phyloP scores from a whole-genome alignment of 1,139 yeast species.

The Suhomyces terraborum region DNA sequence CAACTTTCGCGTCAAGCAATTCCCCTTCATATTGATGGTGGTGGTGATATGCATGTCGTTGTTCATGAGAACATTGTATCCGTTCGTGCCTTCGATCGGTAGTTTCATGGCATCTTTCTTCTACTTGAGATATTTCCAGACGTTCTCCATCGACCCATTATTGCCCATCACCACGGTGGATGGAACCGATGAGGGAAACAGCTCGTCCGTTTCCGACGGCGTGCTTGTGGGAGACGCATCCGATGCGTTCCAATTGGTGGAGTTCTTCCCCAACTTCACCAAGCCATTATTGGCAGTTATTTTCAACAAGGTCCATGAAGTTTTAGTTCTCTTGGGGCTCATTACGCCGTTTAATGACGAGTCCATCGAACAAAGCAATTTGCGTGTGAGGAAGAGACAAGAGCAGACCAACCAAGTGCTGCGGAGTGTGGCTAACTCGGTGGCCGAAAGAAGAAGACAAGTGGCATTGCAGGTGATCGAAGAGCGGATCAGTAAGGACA shows the following conservation, averaged over 20 bases:
- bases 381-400: slow-evolving; percentile 63
- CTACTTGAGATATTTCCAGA: slow-evolving; percentile 76
- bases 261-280: slow-evolving; percentile 70
- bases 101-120: slow-evolving; percentile 73
- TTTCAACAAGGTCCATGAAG: slow-evolving; percentile 55
- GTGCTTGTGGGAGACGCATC: slow-evolving; percentile 79
- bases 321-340: slow-evolving; percentile 55
- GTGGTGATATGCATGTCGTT: slow-evolving; percentile 50
- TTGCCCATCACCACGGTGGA: slow-evolving; percentile 38
- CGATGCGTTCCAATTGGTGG: slow-evolving; percentile 80
- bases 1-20: slow-evolving; percentile 69
- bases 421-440: slow-evolving; percentile 52
- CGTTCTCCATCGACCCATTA: slow-evolving; percentile 39
- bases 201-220: slow-evolving; percentile 5
- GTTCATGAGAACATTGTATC: slow-evolving; percentile 44
- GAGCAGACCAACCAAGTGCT: slow-evolving; percentile 45
- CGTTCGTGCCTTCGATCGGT: slow-evolving; percentile 64
- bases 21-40: slow-evolving; percentile 63
- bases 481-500: slow-evolving; percentile 56
- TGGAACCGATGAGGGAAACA: slow-evolving; percentile 8
- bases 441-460: slow-evolving; percentile 83
- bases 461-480: slow-evolving; percentile 82
- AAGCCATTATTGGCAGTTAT: slow-evolving; percentile 56
- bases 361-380: slow-evolving; percentile 71
- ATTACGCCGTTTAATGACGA: slow-evolving; percentile 70